A percentile compares a stretch with the other conserved stretches of the same genome.
phyloP scores from a whole-genome alignment of 352 stramenopile species.

The Thalassiosira mediterranea region DNA sequence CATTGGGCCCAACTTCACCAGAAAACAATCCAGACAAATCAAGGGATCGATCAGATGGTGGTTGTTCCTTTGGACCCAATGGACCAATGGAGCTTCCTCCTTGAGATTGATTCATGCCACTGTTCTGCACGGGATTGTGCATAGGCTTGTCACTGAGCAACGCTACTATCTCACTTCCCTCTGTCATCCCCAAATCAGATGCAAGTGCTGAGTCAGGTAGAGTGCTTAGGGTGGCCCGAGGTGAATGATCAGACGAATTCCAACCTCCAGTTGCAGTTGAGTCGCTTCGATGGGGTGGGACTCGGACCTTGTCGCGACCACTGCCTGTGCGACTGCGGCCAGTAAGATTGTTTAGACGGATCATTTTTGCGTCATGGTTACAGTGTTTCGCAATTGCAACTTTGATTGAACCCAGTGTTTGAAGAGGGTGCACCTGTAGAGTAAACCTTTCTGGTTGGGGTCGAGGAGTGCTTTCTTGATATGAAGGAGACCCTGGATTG shows the following conservation, averaged over 20 bases:
- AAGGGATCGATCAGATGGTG: slow-evolving; percentile 17
- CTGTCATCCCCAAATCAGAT: slow-evolving; percentile 74
- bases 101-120: neutral
- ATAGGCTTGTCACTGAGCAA: slow-evolving; percentile 38
- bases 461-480: slow-evolving; percentile 1
- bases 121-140: slow-evolving; percentile 3
- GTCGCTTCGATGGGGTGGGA: too few species aligned
- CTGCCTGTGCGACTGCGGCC: slow-evolving; percentile 14
- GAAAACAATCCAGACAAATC: slow-evolving; percentile 77
- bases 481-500: slow-evolving; percentile 2
- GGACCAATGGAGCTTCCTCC: neutral
- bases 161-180: slow-evolving; percentile 71
- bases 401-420: slow-evolving; percentile 79
- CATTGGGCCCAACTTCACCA: slow-evolving; percentile 34
- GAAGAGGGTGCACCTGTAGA: slow-evolving; percentile 80
- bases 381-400: slow-evolving; percentile 66
- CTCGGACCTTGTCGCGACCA: neutral
- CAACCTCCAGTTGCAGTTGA: slow-evolving; percentile 3
- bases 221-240: slow-evolving; percentile 15
- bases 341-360: slow-evolving; percentile 48
- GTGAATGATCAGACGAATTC: slow-evolving; percentile 6
- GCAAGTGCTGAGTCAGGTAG: slow-evolving; percentile 52
- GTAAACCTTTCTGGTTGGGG: slow-evolving; percentile 60
- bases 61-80: slow-evolving; percentile 51
- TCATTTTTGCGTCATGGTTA: slow-evolving; percentile 52